A percentile compares a stretch with the other conserved stretches of the same genome.
Conservation (phyloP, 2,329 filamentous ascomycete species). For the Exophiala xenobiotica region DNA sequence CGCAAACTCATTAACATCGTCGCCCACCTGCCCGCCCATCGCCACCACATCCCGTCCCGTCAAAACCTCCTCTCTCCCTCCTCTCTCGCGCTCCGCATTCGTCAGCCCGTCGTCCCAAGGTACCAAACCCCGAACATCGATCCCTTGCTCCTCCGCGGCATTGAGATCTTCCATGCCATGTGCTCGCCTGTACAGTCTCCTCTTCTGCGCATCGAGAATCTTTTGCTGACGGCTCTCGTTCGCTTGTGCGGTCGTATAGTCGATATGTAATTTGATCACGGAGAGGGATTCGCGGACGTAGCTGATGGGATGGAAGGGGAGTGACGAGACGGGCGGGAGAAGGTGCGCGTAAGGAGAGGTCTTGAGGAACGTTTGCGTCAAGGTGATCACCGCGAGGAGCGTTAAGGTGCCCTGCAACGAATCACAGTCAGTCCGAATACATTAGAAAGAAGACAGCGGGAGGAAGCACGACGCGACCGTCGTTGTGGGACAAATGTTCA, state of each 20-base stretch:
- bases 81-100: constrained; percentile 37
- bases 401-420: constrained; percentile 47
- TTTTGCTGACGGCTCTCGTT: constrained; percentile 69
- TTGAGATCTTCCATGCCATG: constrained; percentile 69
- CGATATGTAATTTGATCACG: constrained; percentile 74
- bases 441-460: background rate
- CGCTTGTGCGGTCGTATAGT: constrained; percentile 67
- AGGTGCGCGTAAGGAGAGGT: constrained; percentile 76
- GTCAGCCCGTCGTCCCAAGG: constrained; percentile 40
- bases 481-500: no score
- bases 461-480: no score
- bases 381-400: constrained; percentile 32
- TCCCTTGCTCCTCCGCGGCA: constrained; percentile 39
- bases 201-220: constrained; percentile 84
- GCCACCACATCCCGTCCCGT: constrained; percentile 34
- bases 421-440: background rate
- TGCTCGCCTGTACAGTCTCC: constrained; percentile 78
- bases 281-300: constrained; percentile 66
- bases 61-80: constrained; percentile 30
- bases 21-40: constrained; percentile 25
- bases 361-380: constrained; percentile 36
- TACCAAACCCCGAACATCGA: constrained; percentile 30
- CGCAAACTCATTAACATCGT: constrained; percentile 20
- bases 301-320: constrained; percentile 67
- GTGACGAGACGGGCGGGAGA: constrained; percentile 68